Evolutionary conservation across 441 rosid genomes (phyloP).

Genomic region (Gossypium schwendimanii): DNA sequence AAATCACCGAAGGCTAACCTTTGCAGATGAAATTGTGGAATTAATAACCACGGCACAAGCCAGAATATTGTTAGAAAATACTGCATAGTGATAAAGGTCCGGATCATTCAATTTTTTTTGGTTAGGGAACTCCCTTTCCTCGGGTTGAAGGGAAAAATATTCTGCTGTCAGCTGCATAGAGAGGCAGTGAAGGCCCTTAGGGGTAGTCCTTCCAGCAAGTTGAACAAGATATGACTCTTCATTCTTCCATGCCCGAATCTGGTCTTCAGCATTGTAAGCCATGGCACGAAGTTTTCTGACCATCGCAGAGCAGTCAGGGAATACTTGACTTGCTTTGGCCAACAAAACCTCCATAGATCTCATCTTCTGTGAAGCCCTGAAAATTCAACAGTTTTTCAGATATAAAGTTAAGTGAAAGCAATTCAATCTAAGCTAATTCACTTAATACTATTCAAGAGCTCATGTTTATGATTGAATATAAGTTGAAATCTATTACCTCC

Average conservation of each 20-base stretch:
- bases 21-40: slow-evolving; percentile 63
- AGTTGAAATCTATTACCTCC: slow-evolving; percentile 37
- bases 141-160: slow-evolving; percentile 59
- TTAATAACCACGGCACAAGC: slow-evolving; percentile 86
- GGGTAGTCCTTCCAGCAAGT: slow-evolving; percentile 82
- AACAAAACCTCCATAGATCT: slow-evolving; percentile 56
- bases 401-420: slow-evolving; percentile 14
- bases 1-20: slow-evolving; percentile 34
- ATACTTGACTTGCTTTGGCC: slow-evolving; percentile 55
- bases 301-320: slow-evolving; percentile 63
- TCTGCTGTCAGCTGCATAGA: slow-evolving; percentile 81
- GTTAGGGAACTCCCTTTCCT: slow-evolving; percentile 62
- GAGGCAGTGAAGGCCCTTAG: slow-evolving; percentile 91
- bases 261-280: slow-evolving; percentile 72
- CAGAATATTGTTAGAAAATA: slow-evolving; percentile 79
- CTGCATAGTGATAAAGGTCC: slow-evolving; percentile 61
- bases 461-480: background rate
- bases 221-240: slow-evolving; percentile 60
- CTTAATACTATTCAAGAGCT: slow-evolving; percentile 7
- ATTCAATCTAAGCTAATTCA: slow-evolving; percentile 11
- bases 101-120: slow-evolving; percentile 46
- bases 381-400: slow-evolving; percentile 23
- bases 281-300: slow-evolving; percentile 73
- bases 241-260: slow-evolving; percentile 54
- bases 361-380: slow-evolving; percentile 65